A percentile compares a stretch with the other conserved stretches of the same genome.
These are phyloP conservation scores for Macrolepiota fuliginosa DNA, from an alignment of 768 basidiomycete species.

Conservation along the genomic window DNA sequence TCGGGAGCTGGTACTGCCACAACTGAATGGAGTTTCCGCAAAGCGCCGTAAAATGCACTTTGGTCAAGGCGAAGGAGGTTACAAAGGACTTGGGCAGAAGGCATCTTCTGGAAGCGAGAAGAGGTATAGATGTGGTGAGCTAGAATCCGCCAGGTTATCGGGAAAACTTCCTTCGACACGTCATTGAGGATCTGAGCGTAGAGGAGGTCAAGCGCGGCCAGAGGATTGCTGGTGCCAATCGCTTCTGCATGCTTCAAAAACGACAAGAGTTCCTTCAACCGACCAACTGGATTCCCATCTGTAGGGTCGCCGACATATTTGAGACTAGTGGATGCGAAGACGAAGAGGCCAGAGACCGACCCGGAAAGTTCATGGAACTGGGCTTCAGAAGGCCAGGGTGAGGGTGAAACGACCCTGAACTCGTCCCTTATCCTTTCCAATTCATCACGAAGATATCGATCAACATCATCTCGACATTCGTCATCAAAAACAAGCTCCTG, in stretches of 20 bases:
- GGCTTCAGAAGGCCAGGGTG: neutral
- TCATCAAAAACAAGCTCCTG: neutral
- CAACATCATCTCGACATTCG: neutral
- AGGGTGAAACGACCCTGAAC: neutral
- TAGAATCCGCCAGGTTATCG: neutral
- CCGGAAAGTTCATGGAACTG: neutral
- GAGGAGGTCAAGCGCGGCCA: neutral
- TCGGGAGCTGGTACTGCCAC: neutral
- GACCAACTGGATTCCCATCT: neutral
- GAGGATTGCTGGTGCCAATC: neutral
- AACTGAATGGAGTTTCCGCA: neutral
- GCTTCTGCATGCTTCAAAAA: neutral
- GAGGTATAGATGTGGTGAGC: neutral
- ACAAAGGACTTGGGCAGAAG: slow-evolving; percentile 3
- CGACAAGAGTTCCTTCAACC: neutral
- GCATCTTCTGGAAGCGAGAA: neutral
- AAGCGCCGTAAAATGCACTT: neutral
- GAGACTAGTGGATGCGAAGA: neutral
- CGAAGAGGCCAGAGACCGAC: neutral
- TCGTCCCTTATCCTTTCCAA: neutral
- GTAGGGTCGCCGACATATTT: neutral
- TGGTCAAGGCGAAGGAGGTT: neutral
- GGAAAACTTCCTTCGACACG: neutral
- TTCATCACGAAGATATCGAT: neutral
- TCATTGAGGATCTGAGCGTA: neutral